A percentile compares a stretch with the other conserved stretches of the same genome.
These are phyloP conservation scores for Lentinus brumalis DNA, from an alignment of 768 basidiomycete genomes.

Conservation along the genomic window DNA sequence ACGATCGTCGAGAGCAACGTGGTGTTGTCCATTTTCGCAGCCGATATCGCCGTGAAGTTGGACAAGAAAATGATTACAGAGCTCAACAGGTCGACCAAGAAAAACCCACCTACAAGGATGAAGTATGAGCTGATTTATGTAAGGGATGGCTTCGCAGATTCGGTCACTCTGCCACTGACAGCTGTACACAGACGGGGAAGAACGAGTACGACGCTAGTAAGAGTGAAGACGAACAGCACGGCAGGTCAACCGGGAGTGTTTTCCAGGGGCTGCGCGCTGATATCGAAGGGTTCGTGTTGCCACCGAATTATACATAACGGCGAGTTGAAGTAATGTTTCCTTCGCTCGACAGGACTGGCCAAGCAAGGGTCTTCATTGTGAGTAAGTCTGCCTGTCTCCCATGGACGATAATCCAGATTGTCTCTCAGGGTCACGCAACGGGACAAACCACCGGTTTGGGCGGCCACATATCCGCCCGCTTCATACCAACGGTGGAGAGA, in stretches of 20 bases:
- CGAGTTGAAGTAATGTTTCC: background rate
- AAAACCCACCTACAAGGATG: conserved; percentile 79
- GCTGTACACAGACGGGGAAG: conserved; percentile 64
- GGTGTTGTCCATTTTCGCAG: conserved; percentile 64
- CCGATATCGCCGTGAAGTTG: conserved; percentile 63
- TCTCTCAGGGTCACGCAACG: conserved; percentile 77
- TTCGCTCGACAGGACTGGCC: conserved; percentile 50
- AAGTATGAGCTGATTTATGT: conserved; percentile 87
- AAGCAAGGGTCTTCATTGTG: conserved; percentile 85
- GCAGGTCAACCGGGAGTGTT: conserved; percentile 70
- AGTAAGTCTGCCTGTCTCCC: conserved; percentile 18
- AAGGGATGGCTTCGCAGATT: conserved; percentile 24
- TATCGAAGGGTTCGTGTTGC: conserved; percentile 64
- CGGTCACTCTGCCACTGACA: background rate
- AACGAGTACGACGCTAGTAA: conserved; percentile 76
- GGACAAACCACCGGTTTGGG: conserved; percentile 87
- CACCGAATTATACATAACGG: background rate
- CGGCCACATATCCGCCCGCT: conserved; percentile 74
- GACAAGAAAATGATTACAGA: conserved; percentile 71
- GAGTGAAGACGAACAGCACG: conserved; percentile 63
- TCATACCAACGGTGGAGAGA: conserved; percentile 95
- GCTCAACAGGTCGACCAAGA: conserved; percentile 90
- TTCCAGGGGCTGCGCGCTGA: conserved; percentile 89
- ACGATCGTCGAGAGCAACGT: conserved; percentile 54
- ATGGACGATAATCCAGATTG: background rate